Evolutionary conservation across 2,329 filamentous ascomycete species (phyloP), one percentile per base, ranked within the genome.

Genomic region (Rutstroemia sp.): DNA sequence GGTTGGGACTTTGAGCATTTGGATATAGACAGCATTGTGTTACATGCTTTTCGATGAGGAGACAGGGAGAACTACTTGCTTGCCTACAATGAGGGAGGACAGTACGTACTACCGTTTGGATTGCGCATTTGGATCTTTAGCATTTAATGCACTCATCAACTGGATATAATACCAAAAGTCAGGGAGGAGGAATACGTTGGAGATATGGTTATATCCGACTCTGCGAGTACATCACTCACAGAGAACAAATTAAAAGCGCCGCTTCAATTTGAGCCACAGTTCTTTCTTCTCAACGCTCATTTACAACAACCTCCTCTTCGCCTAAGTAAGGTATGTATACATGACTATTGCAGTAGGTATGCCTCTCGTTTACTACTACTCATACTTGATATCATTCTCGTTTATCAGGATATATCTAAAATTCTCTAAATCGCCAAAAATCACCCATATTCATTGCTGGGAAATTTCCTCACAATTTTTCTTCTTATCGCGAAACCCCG

Each of bases 1-100:
- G 54, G 58, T 50, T 50, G 49, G 54, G 52, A 61, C 57, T 61
- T 55, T 55, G 45, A 55, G 39, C 38, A 54, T 63, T 57, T 60
- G 59, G 58, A 64, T 67, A 30, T 30, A 67, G 65, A 67, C 62
- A 60, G 65, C 62, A 61, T 64, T 65, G 57, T 25, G 38, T 64
- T 61, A 25, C 21, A 47, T n/a, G 34, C 36, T 34, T 48, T 50
- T 51, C 55, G n/a, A 51, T 30, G 21, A 34, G 30, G 50, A 52
- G 39, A 44, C n/a, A 23, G 27, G 17, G 19, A 19, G n/a, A n/a
- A 19, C 16, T 14, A 40, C 19, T 10, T 34, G 16, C 38, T 4
- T 2, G 30, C 5, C 6, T 25, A 14, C 2, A 25, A n/a, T 34
- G 16, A 23, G 27, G 46, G 6, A 14, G 38, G 52, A 17, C 17